Conservation (phyloP, 768 basidiomycete species). For the Solioccasus polychromus region DNA sequence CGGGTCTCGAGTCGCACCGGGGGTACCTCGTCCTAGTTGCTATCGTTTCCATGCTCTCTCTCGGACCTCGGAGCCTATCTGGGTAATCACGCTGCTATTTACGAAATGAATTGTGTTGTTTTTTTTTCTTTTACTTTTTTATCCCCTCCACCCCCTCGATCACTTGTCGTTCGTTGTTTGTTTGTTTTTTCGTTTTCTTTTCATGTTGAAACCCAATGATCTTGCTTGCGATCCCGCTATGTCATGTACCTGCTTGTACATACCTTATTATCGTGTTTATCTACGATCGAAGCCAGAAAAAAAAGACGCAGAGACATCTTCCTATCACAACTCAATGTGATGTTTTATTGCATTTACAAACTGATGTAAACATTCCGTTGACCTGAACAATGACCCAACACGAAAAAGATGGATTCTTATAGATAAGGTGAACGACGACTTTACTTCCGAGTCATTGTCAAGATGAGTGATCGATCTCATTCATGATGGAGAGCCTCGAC, state of each 20-base stretch:
- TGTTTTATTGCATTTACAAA: no score
- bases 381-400: no score
- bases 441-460: no score
- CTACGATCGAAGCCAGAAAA: no score
- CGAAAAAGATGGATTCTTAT: no score
- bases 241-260: constrained; percentile 33
- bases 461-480: no score
- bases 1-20: constrained; percentile 60
- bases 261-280: constrained; percentile 37
- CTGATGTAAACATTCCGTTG: no score
- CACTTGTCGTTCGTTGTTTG: constrained; percentile 7
- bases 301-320: no score
- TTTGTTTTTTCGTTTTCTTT: constrained; percentile 1
- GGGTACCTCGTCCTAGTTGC: constrained; percentile 17
- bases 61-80: constrained; percentile 11
- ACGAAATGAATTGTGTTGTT: constrained; percentile 11
- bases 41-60: constrained; percentile 1
- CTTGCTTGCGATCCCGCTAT: constrained; percentile 23
- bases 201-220: constrained; percentile 16
- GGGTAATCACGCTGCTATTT: constrained; percentile 13
- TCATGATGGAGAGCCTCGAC: no score
- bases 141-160: not conserved
- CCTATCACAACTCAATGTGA: no score
- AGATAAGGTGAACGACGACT: no score
- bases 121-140: constrained; percentile 2